Percentiles rank a stretch among this genome's conserved stretches.
Conservation (phyloP, 2,329 filamentous ascomycete species). For the Intubia oerlemansii region DNA sequence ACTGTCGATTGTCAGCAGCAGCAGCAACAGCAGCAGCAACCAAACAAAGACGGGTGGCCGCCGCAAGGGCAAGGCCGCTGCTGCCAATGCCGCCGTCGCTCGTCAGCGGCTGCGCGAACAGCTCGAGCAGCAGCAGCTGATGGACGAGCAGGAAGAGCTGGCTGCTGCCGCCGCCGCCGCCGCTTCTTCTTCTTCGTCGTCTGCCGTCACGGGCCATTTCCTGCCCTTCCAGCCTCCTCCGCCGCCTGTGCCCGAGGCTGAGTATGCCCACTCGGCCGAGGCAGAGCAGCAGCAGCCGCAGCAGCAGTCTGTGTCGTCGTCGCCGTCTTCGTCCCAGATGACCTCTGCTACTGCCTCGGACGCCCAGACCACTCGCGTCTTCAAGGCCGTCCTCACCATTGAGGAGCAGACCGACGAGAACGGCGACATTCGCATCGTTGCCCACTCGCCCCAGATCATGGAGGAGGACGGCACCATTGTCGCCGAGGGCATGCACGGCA, state of each 20-base stretch:
- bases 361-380: slow-evolving; percentile 34
- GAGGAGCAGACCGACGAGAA: slow-evolving; percentile 41
- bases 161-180: too few relatives aligned
- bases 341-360: slow-evolving; percentile 17
- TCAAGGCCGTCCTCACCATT: slow-evolving; percentile 44
- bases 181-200: background rate
- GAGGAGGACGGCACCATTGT: too few relatives aligned
- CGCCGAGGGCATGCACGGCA: too few relatives aligned
- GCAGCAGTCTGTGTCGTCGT: too few relatives aligned
- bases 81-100: too few relatives aligned
- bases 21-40: background rate
- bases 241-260: slow-evolving; percentile 45
- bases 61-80: slow-evolving; percentile 10
- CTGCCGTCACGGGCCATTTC: too few relatives aligned
- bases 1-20: slow-evolving; percentile 19
- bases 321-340: slow-evolving; percentile 9
- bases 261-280: too few relatives aligned
- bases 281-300: too few relatives aligned
- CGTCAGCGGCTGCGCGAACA: too few relatives aligned
- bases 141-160: slow-evolving; percentile 1
- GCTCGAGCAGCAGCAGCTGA: slow-evolving; percentile 5
- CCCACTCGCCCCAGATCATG: slow-evolving; percentile 33
- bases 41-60: slow-evolving; percentile 9
- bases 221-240: slow-evolving; percentile 75
- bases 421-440: slow-evolving; percentile 37